These are phyloP conservation scores for Moesziomyces antarcticus DNA, from an alignment of 1,284 basidiomycete genomes.

Conservation along the genomic window DNA sequence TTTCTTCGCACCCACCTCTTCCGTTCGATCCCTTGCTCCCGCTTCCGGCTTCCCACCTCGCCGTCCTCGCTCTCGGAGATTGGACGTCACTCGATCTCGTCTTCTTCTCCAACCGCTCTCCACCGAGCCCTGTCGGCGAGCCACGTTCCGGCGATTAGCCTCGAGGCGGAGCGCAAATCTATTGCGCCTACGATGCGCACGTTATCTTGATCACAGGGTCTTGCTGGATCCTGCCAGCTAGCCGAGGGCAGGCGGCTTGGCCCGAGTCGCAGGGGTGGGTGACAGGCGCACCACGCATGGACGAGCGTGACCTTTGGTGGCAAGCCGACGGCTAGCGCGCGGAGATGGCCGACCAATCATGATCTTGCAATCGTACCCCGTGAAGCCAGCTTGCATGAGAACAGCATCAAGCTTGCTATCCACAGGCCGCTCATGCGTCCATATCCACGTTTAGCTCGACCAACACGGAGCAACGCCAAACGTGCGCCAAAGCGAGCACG, in stretches of 20 bases:
- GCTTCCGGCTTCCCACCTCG: too few species aligned
- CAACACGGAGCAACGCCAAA: not conserved
- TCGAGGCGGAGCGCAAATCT: too few species aligned
- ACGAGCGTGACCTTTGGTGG: not conserved
- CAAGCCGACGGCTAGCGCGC: slow-evolving; percentile 25
- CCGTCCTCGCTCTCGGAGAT: not conserved
- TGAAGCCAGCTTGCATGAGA: not conserved
- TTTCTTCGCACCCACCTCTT: slow-evolving; percentile 7
- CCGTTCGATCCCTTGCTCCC: not conserved
- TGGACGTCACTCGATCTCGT: not conserved
- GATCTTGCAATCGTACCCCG: not conserved
- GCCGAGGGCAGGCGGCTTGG: not conserved
- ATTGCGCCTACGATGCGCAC: too few species aligned
- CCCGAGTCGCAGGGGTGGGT: not conserved
- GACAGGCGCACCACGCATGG: slow-evolving; percentile 19
- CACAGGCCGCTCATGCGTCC: not conserved
- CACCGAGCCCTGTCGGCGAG: too few species aligned
- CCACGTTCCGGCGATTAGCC: too few species aligned
- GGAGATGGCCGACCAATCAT: slow-evolving; percentile 46
- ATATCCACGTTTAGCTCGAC: slow-evolving; percentile 2
- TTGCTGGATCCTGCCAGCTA: not conserved
- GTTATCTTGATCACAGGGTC: not conserved
- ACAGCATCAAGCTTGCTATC: not conserved
- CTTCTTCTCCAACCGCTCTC: not conserved
- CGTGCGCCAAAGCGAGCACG: slow-evolving; percentile 28